Evolutionary conservation across 2,329 filamentous ascomycete genomes (phyloP), one percentile per base, ranked within the genome.

Genomic region (Clonostachys solani): DNA sequence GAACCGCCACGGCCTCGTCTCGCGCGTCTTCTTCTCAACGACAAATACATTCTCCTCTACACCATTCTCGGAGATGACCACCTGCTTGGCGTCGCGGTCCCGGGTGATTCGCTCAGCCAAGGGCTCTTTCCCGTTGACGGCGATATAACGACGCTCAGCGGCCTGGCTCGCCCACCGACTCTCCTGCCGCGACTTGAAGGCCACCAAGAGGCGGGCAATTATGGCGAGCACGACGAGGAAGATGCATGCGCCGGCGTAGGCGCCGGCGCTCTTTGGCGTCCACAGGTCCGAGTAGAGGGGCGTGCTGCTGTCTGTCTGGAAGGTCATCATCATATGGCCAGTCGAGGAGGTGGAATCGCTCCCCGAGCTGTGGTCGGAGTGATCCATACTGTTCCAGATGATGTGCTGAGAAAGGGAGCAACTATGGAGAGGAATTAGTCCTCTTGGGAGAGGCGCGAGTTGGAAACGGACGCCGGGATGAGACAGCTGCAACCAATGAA

Each of bases 181-280:
- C 66, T 78, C 80, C 63, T 70, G 78, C 66, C 72, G 82, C 69
- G 69, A 81, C 62, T 89, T 90, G 57, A 80, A 73, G 4, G 91
- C 91, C 44, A 92, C 71, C 15, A 96, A 73, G 17, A 74, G 69
- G 45, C 92, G 87, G 60, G 86, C 83, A 48, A 86, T 59, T 50
- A 84, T 73, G 50, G 84, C 84, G 45, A 97, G 83, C 41, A 87
- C 56, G 62, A 96, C 84, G 49, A 96, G 78, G 69, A 96, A 96
- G 64, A 96, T 88, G 73, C 92, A 95, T 29, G 90, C 95, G 47
- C 83, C 92, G 2, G 89, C 90, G 67, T 96, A 97, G 50, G 78
- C 71, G 56, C 86, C 89, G 6, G 77, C 71, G 35, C 71, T 84
- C 29, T 62, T 68, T 6, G 92, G 92, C 3, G 87, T 86, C 90